Conservation (phyloP, 805 yeast species). For the Saccharomycopsis selenospora region DNA sequence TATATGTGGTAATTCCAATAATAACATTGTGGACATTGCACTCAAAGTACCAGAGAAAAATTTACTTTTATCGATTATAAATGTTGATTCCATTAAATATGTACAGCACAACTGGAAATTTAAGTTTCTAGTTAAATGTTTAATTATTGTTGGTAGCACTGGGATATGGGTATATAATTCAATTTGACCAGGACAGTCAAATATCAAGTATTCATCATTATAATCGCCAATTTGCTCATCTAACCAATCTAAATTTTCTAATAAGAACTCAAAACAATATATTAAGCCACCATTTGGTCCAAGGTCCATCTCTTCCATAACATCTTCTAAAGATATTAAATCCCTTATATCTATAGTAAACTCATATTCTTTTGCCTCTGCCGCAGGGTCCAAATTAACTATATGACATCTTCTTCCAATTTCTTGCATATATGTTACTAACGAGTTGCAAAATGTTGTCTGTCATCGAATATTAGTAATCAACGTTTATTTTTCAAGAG, state of each 20-base stretch:
- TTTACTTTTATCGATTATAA: slow-evolving; percentile 82
- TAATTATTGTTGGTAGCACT: slow-evolving; percentile 80
- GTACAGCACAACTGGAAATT: slow-evolving; percentile 90
- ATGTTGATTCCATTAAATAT: slow-evolving; percentile 88
- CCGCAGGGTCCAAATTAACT: slow-evolving; percentile 93
- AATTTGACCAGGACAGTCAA: slow-evolving; percentile 97
- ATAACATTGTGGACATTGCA: slow-evolving; percentile 98
- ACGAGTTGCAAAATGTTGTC: slow-evolving; percentile 84
- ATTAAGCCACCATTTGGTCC: slow-evolving; percentile 89
- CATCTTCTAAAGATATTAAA: slow-evolving; percentile 64
- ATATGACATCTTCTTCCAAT: slow-evolving; percentile 91
- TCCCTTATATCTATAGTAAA: slow-evolving; percentile 75
- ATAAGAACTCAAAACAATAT: slow-evolving; percentile 86
- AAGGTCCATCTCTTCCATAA: slow-evolving; percentile 61
- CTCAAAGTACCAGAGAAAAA: slow-evolving; percentile 92
- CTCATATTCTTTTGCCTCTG: slow-evolving; percentile 62
- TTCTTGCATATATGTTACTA: slow-evolving; percentile 81
- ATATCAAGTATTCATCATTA: slow-evolving; percentile 87
- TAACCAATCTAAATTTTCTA: slow-evolving; percentile 91
- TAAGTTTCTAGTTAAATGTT: slow-evolving; percentile 70
- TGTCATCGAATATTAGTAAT: slow-evolving; percentile 16
- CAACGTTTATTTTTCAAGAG: neutral
- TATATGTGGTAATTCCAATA: slow-evolving; percentile 90
- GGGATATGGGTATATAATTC: slow-evolving; percentile 94
- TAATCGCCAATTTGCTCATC: slow-evolving; percentile 96